These are phyloP conservation scores for Arxiozyma slooffiae DNA, from an alignment of 1,139 yeast genomes.

Conservation along the genomic window DNA sequence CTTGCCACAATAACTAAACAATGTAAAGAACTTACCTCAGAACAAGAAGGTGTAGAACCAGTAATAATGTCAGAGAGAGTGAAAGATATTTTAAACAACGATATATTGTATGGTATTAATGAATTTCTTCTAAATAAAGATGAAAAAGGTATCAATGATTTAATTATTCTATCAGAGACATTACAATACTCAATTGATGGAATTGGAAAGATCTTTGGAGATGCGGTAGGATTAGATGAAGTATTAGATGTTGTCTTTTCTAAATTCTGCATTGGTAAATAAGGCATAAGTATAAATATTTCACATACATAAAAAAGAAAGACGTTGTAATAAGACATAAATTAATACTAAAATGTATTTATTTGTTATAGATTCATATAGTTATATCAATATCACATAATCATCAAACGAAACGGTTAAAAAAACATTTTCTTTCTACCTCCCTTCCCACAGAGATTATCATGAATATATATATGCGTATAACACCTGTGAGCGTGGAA, in stretches of 20 bases:
- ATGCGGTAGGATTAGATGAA: slow-evolving; percentile 81
- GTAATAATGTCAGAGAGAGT: slow-evolving; percentile 65
- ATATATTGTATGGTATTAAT: slow-evolving; percentile 62
- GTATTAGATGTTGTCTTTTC: slow-evolving; percentile 84
- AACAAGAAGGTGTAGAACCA: slow-evolving; percentile 44
- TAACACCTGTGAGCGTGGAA: too few relatives aligned
- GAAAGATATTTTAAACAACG: slow-evolving; percentile 59
- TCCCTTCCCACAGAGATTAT: background rate
- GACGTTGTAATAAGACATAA: too few relatives aligned
- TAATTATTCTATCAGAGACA: slow-evolving; percentile 75
- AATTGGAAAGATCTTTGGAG: slow-evolving; percentile 86
- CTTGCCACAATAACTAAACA: slow-evolving; percentile 31
- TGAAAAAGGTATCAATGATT: slow-evolving; percentile 44
- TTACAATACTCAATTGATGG: slow-evolving; percentile 71
- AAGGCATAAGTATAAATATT: too few relatives aligned
- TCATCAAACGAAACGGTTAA: background rate
- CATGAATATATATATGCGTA: background rate
- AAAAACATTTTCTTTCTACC: too few relatives aligned
- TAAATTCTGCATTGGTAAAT: slow-evolving; percentile 89
- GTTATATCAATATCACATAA: background rate
- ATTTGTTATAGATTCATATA: background rate
- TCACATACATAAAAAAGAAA: too few relatives aligned
- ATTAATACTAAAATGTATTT: too few relatives aligned
- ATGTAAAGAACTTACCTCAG: slow-evolving; percentile 44
- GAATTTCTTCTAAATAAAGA: slow-evolving; percentile 43